Conservation (phyloP, 352 stramenopile species). For the Globisporangium iwayamae region DNA sequence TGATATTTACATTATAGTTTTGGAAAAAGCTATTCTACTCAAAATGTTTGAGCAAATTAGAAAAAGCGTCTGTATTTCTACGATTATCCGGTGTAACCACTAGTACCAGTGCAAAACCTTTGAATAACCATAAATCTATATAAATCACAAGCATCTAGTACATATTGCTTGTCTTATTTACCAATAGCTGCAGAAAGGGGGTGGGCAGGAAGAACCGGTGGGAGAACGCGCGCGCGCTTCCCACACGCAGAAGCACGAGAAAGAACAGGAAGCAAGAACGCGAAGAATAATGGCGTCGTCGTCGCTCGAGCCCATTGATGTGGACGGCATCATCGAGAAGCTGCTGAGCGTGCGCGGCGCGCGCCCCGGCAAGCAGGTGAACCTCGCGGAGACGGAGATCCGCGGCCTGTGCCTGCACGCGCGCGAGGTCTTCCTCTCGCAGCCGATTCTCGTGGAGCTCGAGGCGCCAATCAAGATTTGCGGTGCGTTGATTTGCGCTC, state of each 20-base stretch:
- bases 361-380: slow-evolving; percentile 86
- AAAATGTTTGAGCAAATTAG: too few relatives aligned
- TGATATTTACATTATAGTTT: too few relatives aligned
- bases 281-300: slow-evolving; percentile 32
- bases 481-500: slow-evolving; percentile 28
- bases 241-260: not conserved
- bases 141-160: too few relatives aligned
- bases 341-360: slow-evolving; percentile 84
- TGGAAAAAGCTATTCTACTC: too few relatives aligned
- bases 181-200: not conserved
- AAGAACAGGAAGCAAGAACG: not conserved
- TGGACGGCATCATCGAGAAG: slow-evolving; percentile 89
- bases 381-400: slow-evolving; percentile 95
- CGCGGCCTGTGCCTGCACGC: slow-evolving; percentile 93
- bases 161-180: slow-evolving; percentile 1
- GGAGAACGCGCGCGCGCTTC: not conserved
- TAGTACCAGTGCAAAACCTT: too few relatives aligned
- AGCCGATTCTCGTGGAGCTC: slow-evolving; percentile 98
- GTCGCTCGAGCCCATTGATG: slow-evolving; percentile 75
- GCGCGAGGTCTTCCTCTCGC: slow-evolving; percentile 96
- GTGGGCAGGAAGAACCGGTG: too few relatives aligned
- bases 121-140: too few relatives aligned
- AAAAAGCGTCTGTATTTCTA: too few relatives aligned
- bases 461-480: slow-evolving; percentile 99
- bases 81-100: too few relatives aligned